These are phyloP conservation scores for Cryphonectria nitschkei DNA, from an alignment of 2,329 filamentous ascomycete genomes.

Conservation along the genomic window DNA sequence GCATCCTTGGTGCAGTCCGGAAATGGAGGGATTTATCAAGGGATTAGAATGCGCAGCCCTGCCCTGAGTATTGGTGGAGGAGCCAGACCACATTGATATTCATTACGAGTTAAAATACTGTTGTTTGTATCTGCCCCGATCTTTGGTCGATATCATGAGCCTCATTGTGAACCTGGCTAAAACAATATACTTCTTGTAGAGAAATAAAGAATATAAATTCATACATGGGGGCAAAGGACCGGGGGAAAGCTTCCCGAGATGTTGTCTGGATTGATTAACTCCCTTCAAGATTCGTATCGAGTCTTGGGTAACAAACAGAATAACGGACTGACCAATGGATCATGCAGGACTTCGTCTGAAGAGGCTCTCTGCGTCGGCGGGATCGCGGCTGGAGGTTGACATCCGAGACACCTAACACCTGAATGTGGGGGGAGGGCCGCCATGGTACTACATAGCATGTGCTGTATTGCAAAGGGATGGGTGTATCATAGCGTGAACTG, in stretches of 20 bases:
- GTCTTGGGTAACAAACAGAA: not conserved
- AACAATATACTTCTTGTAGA: not conserved
- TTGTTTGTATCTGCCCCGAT: not conserved
- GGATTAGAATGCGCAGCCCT: not conserved
- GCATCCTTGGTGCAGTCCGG: not conserved
- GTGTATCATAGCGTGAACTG: not conserved
- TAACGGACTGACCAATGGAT: not conserved
- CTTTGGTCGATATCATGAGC: not conserved
- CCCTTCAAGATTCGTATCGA: not conserved
- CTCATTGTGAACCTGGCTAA: not conserved
- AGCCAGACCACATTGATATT: not conserved
- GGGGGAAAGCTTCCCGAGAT: not conserved
- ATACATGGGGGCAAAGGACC: too few species aligned
- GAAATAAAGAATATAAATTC: not conserved
- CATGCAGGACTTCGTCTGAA: not conserved
- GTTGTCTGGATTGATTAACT: not conserved
- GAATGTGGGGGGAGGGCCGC: not conserved
- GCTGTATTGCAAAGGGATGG: not conserved
- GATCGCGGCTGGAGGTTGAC: slow-evolving; percentile 7
- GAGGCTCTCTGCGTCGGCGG: slow-evolving; percentile 14
- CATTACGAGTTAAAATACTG: not conserved
- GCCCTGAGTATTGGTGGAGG: not conserved
- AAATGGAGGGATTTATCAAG: not conserved
- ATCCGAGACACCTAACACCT: slow-evolving; percentile 18
- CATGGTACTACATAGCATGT: not conserved